These are phyloP conservation scores for Priceomyces medius DNA, from an alignment of 805 yeast genomes.

Conservation along the genomic window DNA sequence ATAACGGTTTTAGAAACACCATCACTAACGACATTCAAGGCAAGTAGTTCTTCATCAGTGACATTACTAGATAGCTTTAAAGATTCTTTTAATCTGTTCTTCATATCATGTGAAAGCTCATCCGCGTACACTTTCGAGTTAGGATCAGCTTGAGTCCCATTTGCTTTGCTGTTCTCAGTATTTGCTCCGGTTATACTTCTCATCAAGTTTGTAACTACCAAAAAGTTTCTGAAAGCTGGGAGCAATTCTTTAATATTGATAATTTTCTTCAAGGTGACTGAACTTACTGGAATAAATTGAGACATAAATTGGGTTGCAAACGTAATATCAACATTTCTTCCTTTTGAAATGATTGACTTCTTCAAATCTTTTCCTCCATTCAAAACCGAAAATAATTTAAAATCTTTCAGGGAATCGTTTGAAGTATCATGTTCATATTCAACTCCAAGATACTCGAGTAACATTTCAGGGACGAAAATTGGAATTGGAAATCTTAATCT, in stretches of 20 bases:
- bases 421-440: not conserved
- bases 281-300: slow-evolving; percentile 20
- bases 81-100: slow-evolving; percentile 32
- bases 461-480: slow-evolving; percentile 24
- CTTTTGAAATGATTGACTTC: not conserved
- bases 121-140: slow-evolving; percentile 2
- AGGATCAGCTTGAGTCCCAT: not conserved
- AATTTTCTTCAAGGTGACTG: slow-evolving; percentile 22
- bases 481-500: slow-evolving; percentile 24
- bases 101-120: slow-evolving; percentile 21
- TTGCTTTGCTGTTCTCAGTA: not conserved
- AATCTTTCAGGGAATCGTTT: not conserved
- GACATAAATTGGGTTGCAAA: slow-evolving; percentile 6
- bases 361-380: slow-evolving; percentile 6
- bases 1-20: slow-evolving; percentile 18
- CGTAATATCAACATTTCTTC: slow-evolving; percentile 1
- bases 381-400: slow-evolving; percentile 8
- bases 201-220: slow-evolving; percentile 24
- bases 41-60: slow-evolving; percentile 39
- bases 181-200: not conserved
- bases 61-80: slow-evolving; percentile 35
- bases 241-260: slow-evolving; percentile 24
- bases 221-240: slow-evolving; percentile 31
- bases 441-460: slow-evolving; percentile 32
- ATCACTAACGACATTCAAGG: slow-evolving; percentile 30